phyloP scores from a whole-genome alignment of 352 stramenopile genomes.

The Phytophthora citrophthora region DNA sequence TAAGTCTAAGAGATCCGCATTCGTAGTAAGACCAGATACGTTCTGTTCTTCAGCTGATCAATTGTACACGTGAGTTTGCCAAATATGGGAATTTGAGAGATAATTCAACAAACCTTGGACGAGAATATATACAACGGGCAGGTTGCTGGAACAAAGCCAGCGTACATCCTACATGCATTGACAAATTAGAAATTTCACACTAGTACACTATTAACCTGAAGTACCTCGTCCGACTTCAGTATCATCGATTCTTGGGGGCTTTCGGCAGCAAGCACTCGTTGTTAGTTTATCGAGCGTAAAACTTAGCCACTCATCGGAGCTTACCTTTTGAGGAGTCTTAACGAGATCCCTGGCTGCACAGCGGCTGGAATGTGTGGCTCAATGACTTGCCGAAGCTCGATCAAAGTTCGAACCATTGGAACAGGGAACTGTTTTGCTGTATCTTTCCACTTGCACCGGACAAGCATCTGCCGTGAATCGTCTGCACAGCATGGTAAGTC shows the following conservation, averaged over 20 bases:
- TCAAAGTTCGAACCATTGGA: slow-evolving; percentile 29
- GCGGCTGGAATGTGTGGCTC: slow-evolving; percentile 48
- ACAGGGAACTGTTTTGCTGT: slow-evolving; percentile 52
- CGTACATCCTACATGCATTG: slow-evolving; percentile 24
- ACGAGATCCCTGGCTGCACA: slow-evolving; percentile 23
- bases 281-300: slow-evolving; percentile 5
- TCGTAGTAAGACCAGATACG: slow-evolving; percentile 5
- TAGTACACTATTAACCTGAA: background rate
- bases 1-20: slow-evolving; percentile 44
- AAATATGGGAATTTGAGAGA: background rate
- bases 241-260: slow-evolving; percentile 31
- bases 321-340: slow-evolving; percentile 54
- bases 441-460: slow-evolving; percentile 76
- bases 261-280: background rate
- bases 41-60: slow-evolving; percentile 13
- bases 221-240: slow-evolving; percentile 35
- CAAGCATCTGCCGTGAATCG: slow-evolving; percentile 41
- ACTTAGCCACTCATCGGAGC: background rate
- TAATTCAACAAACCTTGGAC: slow-evolving; percentile 27
- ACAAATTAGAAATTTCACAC: background rate
- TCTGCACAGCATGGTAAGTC: background rate
- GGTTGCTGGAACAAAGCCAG: slow-evolving; percentile 26
- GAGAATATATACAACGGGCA: slow-evolving; percentile 34
- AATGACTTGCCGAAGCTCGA: slow-evolving; percentile 44
- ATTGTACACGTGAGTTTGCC: background rate